Base-by-base conservation (phyloP, 768 basidiomycete genomes). In the Fistulinella prunicolor region DNA sequence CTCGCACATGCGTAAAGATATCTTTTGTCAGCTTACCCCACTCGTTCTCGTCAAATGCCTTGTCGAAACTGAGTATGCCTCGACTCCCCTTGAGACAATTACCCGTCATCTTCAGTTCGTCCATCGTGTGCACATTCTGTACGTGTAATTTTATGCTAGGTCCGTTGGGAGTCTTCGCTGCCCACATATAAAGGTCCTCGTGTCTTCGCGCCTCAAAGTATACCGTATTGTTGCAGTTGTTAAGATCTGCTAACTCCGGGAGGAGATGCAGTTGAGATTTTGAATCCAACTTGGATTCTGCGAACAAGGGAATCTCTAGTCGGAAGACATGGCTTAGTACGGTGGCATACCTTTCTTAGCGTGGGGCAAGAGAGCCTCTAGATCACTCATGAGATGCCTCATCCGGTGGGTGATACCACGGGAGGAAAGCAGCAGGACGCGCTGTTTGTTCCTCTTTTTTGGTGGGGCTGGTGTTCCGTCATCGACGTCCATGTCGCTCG, bases 71-170 rank as follows among this genome's bases (percentile, higher is more conserved):
- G 55, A 98, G 71, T 45, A 98, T 72, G 5, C 94, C 95, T 44
- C 96, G 74, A 61, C 89, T 90, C 16, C 96, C 96, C 70, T 95
- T 96, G 56, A 99, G 70, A 68, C 96, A 99, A 67, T 99, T 98
- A 26, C 96, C 96, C 7, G 94, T 95, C 94, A 99, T 89, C 74
- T 98, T 98, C 55, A 99, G 77, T 69, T 99, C 96, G 71, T 98
- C 96, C 96, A 98, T 98, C 36, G 96, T 99, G 68, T 99, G 96
- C 46, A 95, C 78, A 63, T 98, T 99, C 70, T 96, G 94, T 14
- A 97, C 95, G 63, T 98, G 96, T 76, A 97, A 79, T 68, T 97
- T 97, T 63, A 94, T 83, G 62, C 89, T 94, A 13, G 96, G 96
- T 9, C 96, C 96, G 61, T 99, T 99, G 19, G 96, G 96, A 29